Conservation (phyloP, 768 basidiomycete species). For the Scleroderma citrinum region DNA sequence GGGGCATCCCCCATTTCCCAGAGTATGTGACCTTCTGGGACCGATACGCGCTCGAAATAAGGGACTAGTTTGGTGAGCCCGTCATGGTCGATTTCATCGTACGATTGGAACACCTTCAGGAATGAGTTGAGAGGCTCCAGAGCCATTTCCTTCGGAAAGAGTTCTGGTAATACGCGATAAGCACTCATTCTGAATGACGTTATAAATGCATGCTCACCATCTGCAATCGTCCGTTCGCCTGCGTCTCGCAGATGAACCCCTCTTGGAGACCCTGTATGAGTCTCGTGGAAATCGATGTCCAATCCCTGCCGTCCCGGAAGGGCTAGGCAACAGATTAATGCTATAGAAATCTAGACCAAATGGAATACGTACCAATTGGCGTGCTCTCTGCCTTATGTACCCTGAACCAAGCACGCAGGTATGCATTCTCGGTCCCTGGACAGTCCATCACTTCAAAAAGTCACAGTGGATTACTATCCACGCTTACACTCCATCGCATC, state of each 20-base stretch:
- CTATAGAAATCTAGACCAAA: neutral
- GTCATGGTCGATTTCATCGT: constrained; percentile 48
- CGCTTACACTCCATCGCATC: constrained; percentile 89
- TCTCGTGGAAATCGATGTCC: constrained; percentile 40
- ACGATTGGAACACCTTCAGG: constrained; percentile 73
- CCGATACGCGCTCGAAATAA: constrained; percentile 62
- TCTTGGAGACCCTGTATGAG: constrained; percentile 56
- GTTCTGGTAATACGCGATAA: constrained; percentile 10
- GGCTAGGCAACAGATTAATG: constrained; percentile 25
- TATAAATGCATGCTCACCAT: constrained; percentile 34
- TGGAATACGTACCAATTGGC: constrained; percentile 29
- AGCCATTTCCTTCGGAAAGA: constrained; percentile 27
- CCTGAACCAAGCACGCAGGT: constrained; percentile 74
- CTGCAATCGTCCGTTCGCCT: constrained; percentile 64
- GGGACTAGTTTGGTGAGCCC: constrained; percentile 58
- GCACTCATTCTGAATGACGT: neutral
- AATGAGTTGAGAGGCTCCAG: constrained; percentile 71
- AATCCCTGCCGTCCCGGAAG: constrained; percentile 54
- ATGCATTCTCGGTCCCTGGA: constrained; percentile 91
- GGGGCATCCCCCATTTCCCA: constrained; percentile 76
- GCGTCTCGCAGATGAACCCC: constrained; percentile 62
- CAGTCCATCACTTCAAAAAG: constrained; percentile 1
- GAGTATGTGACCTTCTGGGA: constrained; percentile 54
- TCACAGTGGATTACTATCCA: constrained; percentile 3
- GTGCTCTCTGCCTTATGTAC: constrained; percentile 53